phyloP scores from a whole-genome alignment of 2,329 filamentous ascomycete genomes.

The Macrophomina phaseolina region DNA sequence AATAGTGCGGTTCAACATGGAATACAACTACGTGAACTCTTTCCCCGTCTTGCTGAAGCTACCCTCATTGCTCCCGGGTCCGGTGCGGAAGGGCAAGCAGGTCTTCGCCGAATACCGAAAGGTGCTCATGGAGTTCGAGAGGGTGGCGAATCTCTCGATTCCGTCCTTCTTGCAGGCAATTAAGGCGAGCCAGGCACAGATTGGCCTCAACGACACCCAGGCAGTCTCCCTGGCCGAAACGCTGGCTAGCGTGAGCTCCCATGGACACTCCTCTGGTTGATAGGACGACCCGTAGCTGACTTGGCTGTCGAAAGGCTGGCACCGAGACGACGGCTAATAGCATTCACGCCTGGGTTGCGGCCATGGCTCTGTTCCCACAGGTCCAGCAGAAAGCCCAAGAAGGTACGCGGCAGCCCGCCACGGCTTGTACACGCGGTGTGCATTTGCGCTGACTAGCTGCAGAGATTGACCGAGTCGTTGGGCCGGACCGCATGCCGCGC shows the following conservation, averaged over 20 bases:
- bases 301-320: neutral
- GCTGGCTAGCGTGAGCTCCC: neutral
- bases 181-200: neutral
- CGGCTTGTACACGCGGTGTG: neutral
- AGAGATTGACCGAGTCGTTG: slow-evolving; percentile 32
- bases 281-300: neutral
- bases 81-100: neutral
- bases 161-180: neutral
- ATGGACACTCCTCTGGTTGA: neutral
- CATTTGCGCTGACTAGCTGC: neutral
- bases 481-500: slow-evolving; percentile 26
- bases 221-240: neutral
- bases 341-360: slow-evolving; percentile 42
- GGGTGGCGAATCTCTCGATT: neutral
- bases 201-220: neutral
- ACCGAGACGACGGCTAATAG: slow-evolving; percentile 30
- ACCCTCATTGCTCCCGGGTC: neutral
- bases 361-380: slow-evolving; percentile 36
- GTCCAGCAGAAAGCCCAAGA: slow-evolving; percentile 39
- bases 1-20: neutral
- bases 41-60: neutral
- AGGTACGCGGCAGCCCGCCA: slow-evolving; percentile 15
- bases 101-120: neutral
- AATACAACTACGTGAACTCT: neutral
- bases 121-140: neutral